phyloP scores from a whole-genome alignment of 768 basidiomycete species.

The Tricholoma furcatifolium region DNA sequence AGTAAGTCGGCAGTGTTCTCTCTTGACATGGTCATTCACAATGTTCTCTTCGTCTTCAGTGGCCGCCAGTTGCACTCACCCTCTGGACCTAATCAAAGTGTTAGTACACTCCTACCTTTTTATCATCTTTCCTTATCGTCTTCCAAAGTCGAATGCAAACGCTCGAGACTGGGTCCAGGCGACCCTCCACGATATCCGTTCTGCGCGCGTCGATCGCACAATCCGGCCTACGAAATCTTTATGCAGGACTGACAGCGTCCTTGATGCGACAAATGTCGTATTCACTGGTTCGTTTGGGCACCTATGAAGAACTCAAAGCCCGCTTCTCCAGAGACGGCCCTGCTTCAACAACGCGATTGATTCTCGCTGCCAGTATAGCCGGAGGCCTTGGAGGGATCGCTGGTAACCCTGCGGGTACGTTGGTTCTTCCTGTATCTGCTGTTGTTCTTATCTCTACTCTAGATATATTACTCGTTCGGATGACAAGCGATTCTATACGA shows the following conservation, averaged over 20 bases:
- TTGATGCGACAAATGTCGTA: constrained; percentile 90
- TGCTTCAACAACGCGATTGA: constrained; percentile 53
- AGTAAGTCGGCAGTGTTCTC: constrained; percentile 37
- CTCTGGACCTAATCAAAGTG: constrained; percentile 86
- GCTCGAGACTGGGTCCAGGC: constrained; percentile 46
- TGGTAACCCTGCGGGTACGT: constrained; percentile 76
- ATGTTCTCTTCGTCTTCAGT: constrained; percentile 38
- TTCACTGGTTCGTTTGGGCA: constrained; percentile 80
- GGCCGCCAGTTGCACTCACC: constrained; percentile 81
- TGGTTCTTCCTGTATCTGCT: not conserved
- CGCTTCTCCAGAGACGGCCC: constrained; percentile 48
- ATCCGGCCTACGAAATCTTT: constrained; percentile 72
- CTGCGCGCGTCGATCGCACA: constrained; percentile 63
- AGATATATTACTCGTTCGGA: constrained; percentile 78
- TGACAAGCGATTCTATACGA: constrained; percentile 84
- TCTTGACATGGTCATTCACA: not conserved
- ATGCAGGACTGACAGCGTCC: constrained; percentile 81
- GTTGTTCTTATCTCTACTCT: constrained; percentile 1
- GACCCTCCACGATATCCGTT: constrained; percentile 64
- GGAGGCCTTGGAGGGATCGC: constrained; percentile 82
- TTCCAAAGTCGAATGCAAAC: constrained; percentile 78
- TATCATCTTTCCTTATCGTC: not conserved
- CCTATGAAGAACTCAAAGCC: constrained; percentile 75
- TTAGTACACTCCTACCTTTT: constrained; percentile 30
- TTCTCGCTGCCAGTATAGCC: constrained; percentile 66